phyloP scores from a whole-genome alignment of 768 basidiomycete genomes.

The Tylopilus subfusipes region DNA sequence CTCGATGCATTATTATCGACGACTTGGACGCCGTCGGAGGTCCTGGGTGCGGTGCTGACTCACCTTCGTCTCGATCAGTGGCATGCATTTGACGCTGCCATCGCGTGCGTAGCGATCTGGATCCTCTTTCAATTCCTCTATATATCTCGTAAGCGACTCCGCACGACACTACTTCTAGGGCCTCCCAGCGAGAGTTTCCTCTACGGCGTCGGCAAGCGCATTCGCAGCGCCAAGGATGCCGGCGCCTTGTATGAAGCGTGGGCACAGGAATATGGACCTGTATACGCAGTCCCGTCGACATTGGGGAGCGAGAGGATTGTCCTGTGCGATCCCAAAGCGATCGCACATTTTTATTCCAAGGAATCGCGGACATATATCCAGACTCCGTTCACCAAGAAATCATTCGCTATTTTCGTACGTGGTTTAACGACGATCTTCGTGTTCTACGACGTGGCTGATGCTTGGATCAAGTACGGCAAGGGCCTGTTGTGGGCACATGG shows the following conservation, averaged over 20 bases:
- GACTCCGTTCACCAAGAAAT: constrained; percentile 31
- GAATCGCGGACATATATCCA: constrained; percentile 39
- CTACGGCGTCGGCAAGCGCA: constrained; percentile 15
- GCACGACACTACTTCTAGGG: constrained; percentile 16
- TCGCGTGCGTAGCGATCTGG: neutral
- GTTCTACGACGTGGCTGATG: neutral
- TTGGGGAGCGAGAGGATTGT: constrained; percentile 13
- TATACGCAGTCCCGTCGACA: constrained; percentile 13
- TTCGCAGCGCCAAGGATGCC: neutral
- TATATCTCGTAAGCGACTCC: constrained; percentile 30
- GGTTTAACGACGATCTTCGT: too few relatives aligned
- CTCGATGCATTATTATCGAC: neutral
- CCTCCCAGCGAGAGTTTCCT: constrained; percentile 18
- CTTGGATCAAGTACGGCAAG: constrained; percentile 17
- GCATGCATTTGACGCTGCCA: neutral
- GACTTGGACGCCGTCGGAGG: neutral
- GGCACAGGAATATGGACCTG: constrained; percentile 21
- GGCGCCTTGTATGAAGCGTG: constrained; percentile 21
- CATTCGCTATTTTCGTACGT: constrained; percentile 28
- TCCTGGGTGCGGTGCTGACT: neutral
- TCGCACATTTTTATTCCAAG: constrained; percentile 13
- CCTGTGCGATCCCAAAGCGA: constrained; percentile 40
- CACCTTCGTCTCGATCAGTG: neutral
- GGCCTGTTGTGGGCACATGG: constrained; percentile 34
- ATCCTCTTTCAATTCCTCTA: constrained; percentile 3